Conservation (phyloP, 2,329 filamentous ascomycete genomes). For the Xylariaceae sp. region DNA sequence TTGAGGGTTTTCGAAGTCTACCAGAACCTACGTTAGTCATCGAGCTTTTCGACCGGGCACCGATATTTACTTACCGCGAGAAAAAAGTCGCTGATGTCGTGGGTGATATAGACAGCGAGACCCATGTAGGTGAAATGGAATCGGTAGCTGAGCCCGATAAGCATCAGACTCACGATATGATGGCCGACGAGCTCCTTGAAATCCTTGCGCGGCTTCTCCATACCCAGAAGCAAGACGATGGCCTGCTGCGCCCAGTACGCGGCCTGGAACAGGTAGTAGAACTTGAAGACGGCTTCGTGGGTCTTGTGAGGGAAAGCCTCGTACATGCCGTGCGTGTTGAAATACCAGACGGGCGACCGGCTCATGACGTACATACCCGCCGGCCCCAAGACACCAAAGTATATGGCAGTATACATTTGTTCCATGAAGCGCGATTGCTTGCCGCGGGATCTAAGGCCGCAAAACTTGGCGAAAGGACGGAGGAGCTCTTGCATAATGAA, state of each 20-base stretch:
- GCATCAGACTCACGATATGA: slow-evolving; percentile 82
- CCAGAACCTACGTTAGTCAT: slow-evolving; percentile 19
- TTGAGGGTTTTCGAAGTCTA: slow-evolving; percentile 90
- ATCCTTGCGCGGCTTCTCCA: slow-evolving; percentile 94
- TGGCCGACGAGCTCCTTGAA: slow-evolving; percentile 92
- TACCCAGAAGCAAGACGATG: slow-evolving; percentile 80
- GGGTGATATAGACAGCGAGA: slow-evolving; percentile 88
- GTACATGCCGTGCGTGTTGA: slow-evolving; percentile 90
- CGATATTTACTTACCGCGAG: slow-evolving; percentile 67
- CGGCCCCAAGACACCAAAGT: slow-evolving; percentile 82
- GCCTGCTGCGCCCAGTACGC: slow-evolving; percentile 96
- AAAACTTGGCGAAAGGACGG: slow-evolving; percentile 71
- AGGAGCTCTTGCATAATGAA: slow-evolving; percentile 93
- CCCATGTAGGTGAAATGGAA: slow-evolving; percentile 98
- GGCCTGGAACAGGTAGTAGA: slow-evolving; percentile 93
- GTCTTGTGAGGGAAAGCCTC: slow-evolving; percentile 82
- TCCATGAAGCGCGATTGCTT: slow-evolving; percentile 96
- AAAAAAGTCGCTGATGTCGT: slow-evolving; percentile 95
- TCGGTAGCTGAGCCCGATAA: slow-evolving; percentile 86
- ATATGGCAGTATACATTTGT: slow-evolving; percentile 90
- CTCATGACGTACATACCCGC: slow-evolving; percentile 90
- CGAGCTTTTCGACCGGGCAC: neutral
- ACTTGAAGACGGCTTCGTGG: slow-evolving; percentile 83
- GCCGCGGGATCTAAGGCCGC: slow-evolving; percentile 69
- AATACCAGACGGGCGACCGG: slow-evolving; percentile 91